phyloP scores from a whole-genome alignment of 139 green algal species.

The Chlamydomonas applanata region DNA sequence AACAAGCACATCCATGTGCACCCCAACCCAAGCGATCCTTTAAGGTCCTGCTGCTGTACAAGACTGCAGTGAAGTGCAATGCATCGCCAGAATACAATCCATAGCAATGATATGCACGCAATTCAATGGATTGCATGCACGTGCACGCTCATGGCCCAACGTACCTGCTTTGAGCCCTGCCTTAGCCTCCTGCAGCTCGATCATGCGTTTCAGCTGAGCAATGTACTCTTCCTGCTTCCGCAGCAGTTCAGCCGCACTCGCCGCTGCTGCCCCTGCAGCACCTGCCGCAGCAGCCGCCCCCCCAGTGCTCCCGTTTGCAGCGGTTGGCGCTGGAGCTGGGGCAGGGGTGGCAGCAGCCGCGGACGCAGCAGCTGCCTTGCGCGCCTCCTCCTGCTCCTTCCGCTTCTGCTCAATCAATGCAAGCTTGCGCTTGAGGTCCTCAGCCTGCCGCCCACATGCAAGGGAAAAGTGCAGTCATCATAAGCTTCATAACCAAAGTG shows the following conservation, averaged over 20 bases:
- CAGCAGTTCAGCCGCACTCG: not conserved
- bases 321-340: not conserved
- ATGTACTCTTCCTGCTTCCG: slow-evolving; percentile 11
- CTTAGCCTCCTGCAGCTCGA: slow-evolving; percentile 1
- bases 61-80: too few species aligned
- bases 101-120: too few species aligned
- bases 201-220: not conserved
- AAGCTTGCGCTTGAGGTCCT: slow-evolving; percentile 9
- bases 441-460: too few species aligned
- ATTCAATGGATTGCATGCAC: too few species aligned
- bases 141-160: too few species aligned
- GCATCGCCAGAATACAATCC: too few species aligned
- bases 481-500: too few species aligned
- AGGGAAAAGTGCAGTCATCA: too few species aligned
- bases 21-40: too few species aligned
- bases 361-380: not conserved
- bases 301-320: slow-evolving; percentile 3
- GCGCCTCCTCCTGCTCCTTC: not conserved
- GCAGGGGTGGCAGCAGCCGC: not conserved
- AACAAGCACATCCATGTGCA: too few species aligned
- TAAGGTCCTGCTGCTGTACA: too few species aligned
- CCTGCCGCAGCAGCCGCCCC: slow-evolving; percentile 6
- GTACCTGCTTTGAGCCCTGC: too few species aligned
- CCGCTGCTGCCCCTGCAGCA: not conserved
- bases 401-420: slow-evolving; percentile 7